These are phyloP conservation scores for Cryoendolithus antarcticus DNA, from an alignment of 2,329 filamentous ascomycete genomes.

Conservation along the genomic window DNA sequence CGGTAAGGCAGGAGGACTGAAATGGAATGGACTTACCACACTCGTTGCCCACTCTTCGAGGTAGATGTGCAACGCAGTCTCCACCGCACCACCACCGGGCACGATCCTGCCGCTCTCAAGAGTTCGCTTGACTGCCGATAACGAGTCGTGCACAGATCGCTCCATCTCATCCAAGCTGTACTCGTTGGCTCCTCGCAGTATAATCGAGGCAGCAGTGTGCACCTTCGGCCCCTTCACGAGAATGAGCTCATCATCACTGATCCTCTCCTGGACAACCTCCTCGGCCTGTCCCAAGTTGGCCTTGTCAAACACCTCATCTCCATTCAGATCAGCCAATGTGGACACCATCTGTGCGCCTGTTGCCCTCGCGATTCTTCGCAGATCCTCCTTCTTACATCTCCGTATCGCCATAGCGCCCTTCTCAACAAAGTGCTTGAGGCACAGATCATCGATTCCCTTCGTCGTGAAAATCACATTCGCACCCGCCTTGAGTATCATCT, in stretches of 20 bases:
- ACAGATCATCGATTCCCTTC: slow-evolving; percentile 95
- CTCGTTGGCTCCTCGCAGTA: slow-evolving; percentile 90
- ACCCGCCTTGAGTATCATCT: slow-evolving; percentile 95
- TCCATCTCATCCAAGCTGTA: slow-evolving; percentile 98
- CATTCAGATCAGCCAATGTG: slow-evolving; percentile 90
- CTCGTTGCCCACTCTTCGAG: slow-evolving; percentile 97
- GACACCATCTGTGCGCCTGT: slow-evolving; percentile 88
- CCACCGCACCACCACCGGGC: slow-evolving; percentile 91
- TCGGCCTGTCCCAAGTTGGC: slow-evolving; percentile 84
- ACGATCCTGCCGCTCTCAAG: slow-evolving; percentile 95
- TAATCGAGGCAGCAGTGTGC: slow-evolving; percentile 87
- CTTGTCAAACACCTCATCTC: slow-evolving; percentile 90
- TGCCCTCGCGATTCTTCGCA: slow-evolving; percentile 88
- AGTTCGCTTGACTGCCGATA: slow-evolving; percentile 93
- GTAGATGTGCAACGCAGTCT: slow-evolving; percentile 98
- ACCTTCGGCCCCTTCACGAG: slow-evolving; percentile 91
- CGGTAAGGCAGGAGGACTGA: slow-evolving; percentile 5
- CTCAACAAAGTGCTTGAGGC: slow-evolving; percentile 88
- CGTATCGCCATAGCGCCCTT: slow-evolving; percentile 90
- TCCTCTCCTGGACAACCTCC: slow-evolving; percentile 94
- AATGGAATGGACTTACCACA: slow-evolving; percentile 43
- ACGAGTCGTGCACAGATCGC: slow-evolving; percentile 89
- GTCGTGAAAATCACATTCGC: slow-evolving; percentile 95
- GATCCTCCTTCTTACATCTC: slow-evolving; percentile 96
- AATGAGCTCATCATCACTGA: slow-evolving; percentile 98